Evolutionary conservation across 345 rosid genomes (phyloP).

Genomic region (Dipteronia sinensis): DNA sequence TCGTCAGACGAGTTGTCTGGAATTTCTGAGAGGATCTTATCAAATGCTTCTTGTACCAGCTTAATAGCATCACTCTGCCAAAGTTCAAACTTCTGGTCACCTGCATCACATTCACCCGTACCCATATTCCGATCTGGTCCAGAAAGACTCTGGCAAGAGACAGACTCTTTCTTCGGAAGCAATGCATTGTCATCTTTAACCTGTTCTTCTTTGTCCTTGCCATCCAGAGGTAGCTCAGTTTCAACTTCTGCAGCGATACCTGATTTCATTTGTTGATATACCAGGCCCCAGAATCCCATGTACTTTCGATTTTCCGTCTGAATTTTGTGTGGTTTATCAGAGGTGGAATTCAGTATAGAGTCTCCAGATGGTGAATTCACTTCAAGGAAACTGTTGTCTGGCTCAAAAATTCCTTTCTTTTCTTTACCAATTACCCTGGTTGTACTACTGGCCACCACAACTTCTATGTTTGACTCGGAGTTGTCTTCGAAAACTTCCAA

Average conservation of each 20-base stretch:
- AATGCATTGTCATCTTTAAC: slow-evolving; percentile 18
- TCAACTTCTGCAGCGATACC: slow-evolving; percentile 48
- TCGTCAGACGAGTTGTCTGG: slow-evolving; percentile 61
- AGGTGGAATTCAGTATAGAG: slow-evolving; percentile 15
- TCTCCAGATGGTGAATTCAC: slow-evolving; percentile 19
- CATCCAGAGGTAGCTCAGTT: slow-evolving; percentile 27
- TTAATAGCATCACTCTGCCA: slow-evolving; percentile 59
- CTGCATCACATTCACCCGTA: slow-evolving; percentile 36
- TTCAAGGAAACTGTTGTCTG: slow-evolving; percentile 6
- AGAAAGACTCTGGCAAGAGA: slow-evolving; percentile 23
- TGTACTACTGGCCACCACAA: slow-evolving; percentile 1
- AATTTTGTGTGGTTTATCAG: slow-evolving; percentile 23
- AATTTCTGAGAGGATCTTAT: slow-evolving; percentile 72
- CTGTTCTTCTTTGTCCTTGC: slow-evolving; percentile 24
- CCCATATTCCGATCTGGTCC: slow-evolving; percentile 17
- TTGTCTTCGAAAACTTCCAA: slow-evolving; percentile 10
- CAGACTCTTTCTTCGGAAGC: slow-evolving; percentile 17
- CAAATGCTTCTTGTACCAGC: slow-evolving; percentile 79
- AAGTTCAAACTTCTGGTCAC: slow-evolving; percentile 34
- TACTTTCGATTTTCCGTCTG: slow-evolving; percentile 53
- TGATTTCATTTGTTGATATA: slow-evolving; percentile 77
- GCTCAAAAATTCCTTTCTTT: slow-evolving; percentile 20
- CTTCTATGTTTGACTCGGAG: not conserved
- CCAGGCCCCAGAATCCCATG: slow-evolving; percentile 63
- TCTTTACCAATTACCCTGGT: slow-evolving; percentile 15